Evolutionary conservation across 306 rosid genomes (phyloP), one percentile per base, ranked within the genome.

Genomic region (Adenanthera pavonina): DNA sequence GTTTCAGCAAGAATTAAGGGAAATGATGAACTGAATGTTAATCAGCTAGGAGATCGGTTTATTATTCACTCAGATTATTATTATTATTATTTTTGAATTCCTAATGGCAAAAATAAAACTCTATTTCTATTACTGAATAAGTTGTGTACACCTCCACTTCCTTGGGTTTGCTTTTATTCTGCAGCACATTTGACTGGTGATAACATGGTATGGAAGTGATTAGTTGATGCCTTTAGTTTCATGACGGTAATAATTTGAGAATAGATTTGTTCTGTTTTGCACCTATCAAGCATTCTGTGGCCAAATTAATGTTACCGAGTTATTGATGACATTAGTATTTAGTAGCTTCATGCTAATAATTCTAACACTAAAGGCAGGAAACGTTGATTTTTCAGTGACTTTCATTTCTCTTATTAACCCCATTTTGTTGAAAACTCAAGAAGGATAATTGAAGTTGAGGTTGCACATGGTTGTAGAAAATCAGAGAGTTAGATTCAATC

Each of bases 391-490:
- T 57, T 72, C 19, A 16, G 38, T 19, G 76, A n/a, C 54, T 75
- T 65, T 25, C 40, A 1, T 57, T 40, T 74, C 35, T 48, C 46
- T 72, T 73, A 20, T 47, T 33, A 46, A 25, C 56, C 16, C 20
- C 33, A 17, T 41, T 62, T 15, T 48, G 52, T 81, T 56, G n/a
- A 57, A 46, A 20, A 16, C 60, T 60, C 8, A 8, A 16, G n/a
- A 80, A 38, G 44, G 71, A 79, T 59, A 48, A 17, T 62, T 49
- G 71, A 77, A 84, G 47, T 44, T 64, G 64, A 80, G 64, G 57
- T 60, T 70, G 43, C 60, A 54, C 19, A 36, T 72, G 36, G 59
- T 76, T 65, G 34, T 14, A 16, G 69, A 70, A 71, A 38, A 41
- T 11, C 43, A 35, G 19, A 30, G 69, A 43, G 48, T 54, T 17